Conservation (phyloP, 371 early-diverging fungal genomes). For the Racocetra persica region DNA sequence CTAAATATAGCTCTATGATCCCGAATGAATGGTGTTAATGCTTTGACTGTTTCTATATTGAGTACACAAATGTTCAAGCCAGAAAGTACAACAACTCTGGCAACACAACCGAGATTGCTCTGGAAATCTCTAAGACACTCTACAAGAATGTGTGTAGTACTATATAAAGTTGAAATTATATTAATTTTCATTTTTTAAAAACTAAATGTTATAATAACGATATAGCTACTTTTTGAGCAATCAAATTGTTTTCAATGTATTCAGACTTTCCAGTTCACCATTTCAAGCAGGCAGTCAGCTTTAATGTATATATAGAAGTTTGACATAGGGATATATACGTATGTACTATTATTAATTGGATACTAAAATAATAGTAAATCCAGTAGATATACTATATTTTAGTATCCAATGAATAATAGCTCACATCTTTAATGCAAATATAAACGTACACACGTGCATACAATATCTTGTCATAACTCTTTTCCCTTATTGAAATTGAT, state of each 20-base stretch:
- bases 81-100: slow-evolving; percentile 82
- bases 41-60: slow-evolving; percentile 97
- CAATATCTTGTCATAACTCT: too few relatives aligned
- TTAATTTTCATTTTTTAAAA: not conserved
- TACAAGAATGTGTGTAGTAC: slow-evolving; percentile 92
- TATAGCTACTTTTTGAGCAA: slow-evolving; percentile 73
- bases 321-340: too few relatives aligned
- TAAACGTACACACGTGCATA: too few relatives aligned
- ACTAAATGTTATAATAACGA: not conserved
- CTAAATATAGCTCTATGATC: slow-evolving; percentile 94
- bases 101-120: slow-evolving; percentile 81
- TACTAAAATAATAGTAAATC: too few relatives aligned
- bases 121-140: slow-evolving; percentile 97
- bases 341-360: too few relatives aligned
- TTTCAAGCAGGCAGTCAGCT: too few relatives aligned
- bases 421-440: too few relatives aligned
- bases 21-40: slow-evolving; percentile 88
- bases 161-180: slow-evolving; percentile 49
- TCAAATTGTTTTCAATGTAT: slow-evolving; percentile 92
- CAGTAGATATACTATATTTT: too few relatives aligned
- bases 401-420: too few relatives aligned
- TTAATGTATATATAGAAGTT: too few relatives aligned
- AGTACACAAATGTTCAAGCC: slow-evolving; percentile 99
- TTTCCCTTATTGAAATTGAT: too few relatives aligned
- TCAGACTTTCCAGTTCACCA: slow-evolving; percentile 91